Base-by-base conservation (phyloP, 164 flowering plant genomes). In the Kalanchoe fedtschenkoi region DNA sequence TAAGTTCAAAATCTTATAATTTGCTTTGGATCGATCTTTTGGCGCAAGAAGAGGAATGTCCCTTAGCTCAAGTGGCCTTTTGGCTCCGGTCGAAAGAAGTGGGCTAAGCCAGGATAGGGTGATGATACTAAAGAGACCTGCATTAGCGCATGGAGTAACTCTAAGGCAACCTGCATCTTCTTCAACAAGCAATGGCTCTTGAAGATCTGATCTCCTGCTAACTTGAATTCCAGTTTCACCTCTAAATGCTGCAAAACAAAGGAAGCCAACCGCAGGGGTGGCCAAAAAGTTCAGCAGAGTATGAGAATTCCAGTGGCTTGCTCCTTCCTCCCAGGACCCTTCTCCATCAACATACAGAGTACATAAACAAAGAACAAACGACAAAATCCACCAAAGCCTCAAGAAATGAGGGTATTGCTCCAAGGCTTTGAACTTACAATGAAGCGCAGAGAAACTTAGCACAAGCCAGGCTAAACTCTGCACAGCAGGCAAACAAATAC, bases 71-170 rank as follows among this genome's bases (percentile, higher is more conserved):
- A 95, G 90, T 7, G 97, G 93, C 62, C 93, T 86, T 72, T 87
- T 95, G 57, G 90, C 87, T 58, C 99, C 99, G 34, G 71, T 67
- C 0, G 95, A 80, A 57, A 95, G 83, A 66, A 91, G 82, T 1
- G 99, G 83, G 68, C 82, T 87, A 61, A 95, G 59, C 99, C 99
- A 95, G 5, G 99, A 91, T 60, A 95, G 80, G n/a, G 96, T 91
- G 28, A 72, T 81, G 66, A 91, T 70, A 74, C 90, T 81, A 64
- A 86, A 84, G 14, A 91, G 51, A 32, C 96, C 90, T 37, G 99
- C 97, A 44, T 84, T 85, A 64, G 77, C 65, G 41, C 86, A 95
- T 34, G 97, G 96, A 33, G 97, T 85, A 60, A 95, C 96, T 71
- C 75, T 91, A 59, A 83, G 88, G 74, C 93, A 91, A 39, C 88